phyloP scores from a whole-genome alignment of 148 eudicot genomes.

The Rhododendron kiyosumense region DNA sequence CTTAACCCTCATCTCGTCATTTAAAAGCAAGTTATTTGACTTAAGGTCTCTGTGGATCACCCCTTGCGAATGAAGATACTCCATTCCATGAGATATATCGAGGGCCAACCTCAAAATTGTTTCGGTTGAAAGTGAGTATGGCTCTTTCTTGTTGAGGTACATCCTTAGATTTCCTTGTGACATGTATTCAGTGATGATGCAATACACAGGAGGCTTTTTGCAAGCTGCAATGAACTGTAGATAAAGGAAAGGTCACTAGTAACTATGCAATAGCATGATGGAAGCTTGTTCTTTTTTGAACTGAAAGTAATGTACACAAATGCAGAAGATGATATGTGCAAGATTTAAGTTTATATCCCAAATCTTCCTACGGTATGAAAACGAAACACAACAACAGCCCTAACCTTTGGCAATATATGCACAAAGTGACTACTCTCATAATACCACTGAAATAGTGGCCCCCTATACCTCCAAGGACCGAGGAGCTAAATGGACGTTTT shows the following conservation, averaged over 20 bases:
- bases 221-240: conserved; percentile 96
- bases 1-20: conserved; percentile 95
- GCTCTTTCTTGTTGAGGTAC: conserved; percentile 97
- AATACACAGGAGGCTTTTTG: conserved; percentile 95
- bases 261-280: background rate
- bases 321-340: background rate
- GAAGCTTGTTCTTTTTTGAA: background rate
- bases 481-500: too few relatives aligned
- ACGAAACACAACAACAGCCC: background rate
- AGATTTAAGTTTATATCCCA: background rate
- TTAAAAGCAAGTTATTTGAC: conserved; percentile 78
- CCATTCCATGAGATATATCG: conserved; percentile 95
- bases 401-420: too few relatives aligned
- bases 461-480: background rate
- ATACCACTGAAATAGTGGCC: too few relatives aligned
- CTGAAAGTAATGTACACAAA: background rate
- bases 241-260: background rate
- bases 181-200: conserved; percentile 98
- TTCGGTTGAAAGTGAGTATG: conserved; percentile 86
- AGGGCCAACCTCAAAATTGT: conserved; percentile 84
- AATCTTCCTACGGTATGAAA: background rate
- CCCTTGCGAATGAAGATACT: conserved; percentile 94
- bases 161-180: conserved; percentile 96
- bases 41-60: conserved; percentile 95
- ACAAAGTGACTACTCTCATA: too few relatives aligned